Conservation (phyloP, 2,329 filamentous ascomycete species). For the Scytalidium sp. region DNA sequence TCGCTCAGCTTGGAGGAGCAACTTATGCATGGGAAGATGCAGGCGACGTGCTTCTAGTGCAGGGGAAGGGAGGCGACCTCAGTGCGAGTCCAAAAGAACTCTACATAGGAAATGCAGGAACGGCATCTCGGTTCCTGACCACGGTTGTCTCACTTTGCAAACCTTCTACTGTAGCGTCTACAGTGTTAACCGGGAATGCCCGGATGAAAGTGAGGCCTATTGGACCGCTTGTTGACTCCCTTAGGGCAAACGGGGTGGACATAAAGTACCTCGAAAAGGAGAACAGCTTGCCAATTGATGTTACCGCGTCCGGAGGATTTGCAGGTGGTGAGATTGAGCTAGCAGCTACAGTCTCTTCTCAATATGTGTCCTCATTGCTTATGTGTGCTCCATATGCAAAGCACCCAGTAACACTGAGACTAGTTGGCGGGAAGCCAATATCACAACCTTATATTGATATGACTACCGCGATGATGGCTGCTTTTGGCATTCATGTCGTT, state of each 20-base stretch:
- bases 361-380: constrained; percentile 94
- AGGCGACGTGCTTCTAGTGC: constrained; percentile 85
- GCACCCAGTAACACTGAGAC: constrained; percentile 80
- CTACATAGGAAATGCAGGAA: constrained; percentile 95
- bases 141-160: constrained; percentile 84
- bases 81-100: constrained; percentile 72
- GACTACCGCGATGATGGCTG: constrained; percentile 96
- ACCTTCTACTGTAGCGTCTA: constrained; percentile 62
- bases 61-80: constrained; percentile 85
- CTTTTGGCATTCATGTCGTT: constrained; percentile 81
- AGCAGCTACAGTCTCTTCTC: constrained; percentile 94
- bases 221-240: constrained; percentile 85
- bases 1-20: constrained; percentile 78
- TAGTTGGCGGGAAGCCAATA: constrained; percentile 96
- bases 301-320: constrained; percentile 80
- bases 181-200: constrained; percentile 86
- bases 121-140: constrained; percentile 91
- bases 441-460: constrained; percentile 98
- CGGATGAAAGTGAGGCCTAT: constrained; percentile 97
- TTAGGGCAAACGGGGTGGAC: constrained; percentile 80
- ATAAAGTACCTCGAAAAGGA: constrained; percentile 84
- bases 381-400: constrained; percentile 98
- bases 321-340: constrained; percentile 86
- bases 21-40: constrained; percentile 92
- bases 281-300: constrained; percentile 78